Base-by-base conservation (phyloP, 495 filamentous ascomycete species). In the Cercophora newfieldiana region DNA sequence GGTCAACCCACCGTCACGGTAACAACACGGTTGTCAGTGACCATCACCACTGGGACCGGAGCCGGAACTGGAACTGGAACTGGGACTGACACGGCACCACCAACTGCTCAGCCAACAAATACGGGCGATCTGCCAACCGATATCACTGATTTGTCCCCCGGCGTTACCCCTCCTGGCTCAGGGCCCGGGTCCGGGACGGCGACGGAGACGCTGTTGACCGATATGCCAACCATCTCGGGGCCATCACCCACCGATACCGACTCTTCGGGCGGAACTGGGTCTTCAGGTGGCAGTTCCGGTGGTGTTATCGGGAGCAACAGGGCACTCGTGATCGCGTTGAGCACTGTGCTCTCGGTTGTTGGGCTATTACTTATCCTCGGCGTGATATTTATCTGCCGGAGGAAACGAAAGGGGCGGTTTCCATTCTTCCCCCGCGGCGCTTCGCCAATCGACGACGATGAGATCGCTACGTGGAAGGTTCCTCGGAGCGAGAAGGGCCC, bases 401-500 rank as follows among this genome's bases (percentile, higher is more conserved):
- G 77, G 48, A 67, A 60, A 5, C 71, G 75, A 33, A 72, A 65
- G 61, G 71, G 69, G 58, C 77, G 71, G n/a, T 69, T 74, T 26
- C 76, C 70, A 10, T 67, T 81, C 62, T 78, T 81, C 48, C 71
- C 73, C 3, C 72, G 81, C 53, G 79, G 78, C 47, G 76, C 83
- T 37, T 78, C 81, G 0, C 81, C 81, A 10, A 82, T 84, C 66
- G 81, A 80, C 55, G 81, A 84, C 64, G 81, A 84, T 33, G 81
- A 84, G 67, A 84, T 84, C 56, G 81, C 77, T 49, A 80, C 78
- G 21, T 84, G 81, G 81, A 84, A 82, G 54, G 69, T 73, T 12
- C 71, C 76, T 0, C 59, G 70, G 21, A 59, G 28, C 24, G 72
- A 75, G 37, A 72, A 76, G 61, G 61, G 47, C 16, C 60, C 51